Evolutionary conservation across 2,329 filamentous ascomycete species (phyloP), one percentile per base, ranked within the genome.

Genomic region (Epichloe gansuensis): DNA sequence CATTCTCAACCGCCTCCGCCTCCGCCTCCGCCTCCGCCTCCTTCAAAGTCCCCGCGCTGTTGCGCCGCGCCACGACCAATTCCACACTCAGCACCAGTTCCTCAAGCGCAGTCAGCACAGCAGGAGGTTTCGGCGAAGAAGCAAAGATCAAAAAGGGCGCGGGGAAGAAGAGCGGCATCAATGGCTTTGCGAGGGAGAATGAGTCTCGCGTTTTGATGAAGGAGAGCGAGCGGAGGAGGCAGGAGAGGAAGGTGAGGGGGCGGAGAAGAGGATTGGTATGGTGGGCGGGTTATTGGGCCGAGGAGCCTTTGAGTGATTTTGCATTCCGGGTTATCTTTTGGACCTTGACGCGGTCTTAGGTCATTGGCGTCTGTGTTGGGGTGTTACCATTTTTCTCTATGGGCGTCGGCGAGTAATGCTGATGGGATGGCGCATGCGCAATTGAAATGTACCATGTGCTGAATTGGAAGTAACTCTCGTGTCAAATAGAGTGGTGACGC

Each of bases 21-120:
- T 63, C 68, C 5, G 61, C 68, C 3, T 66, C 54, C 57, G 69
- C 72, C 0, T 87, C 68, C 4, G 66, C 54, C 57, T 70, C 72
- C 0, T 87, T 88, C 76, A 83, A 80, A 60, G 79, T 87, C 1
- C 87, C 88, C 0, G 76, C 79, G 0, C 74, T 93, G 21, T 75
- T 93, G 17, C 80, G 87, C 28, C 78, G 86, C 34, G 86, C 86
- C 4, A 91, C 87, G 0, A 85, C 83, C 12, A 83, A 83, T 62
- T 81, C 77, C 11, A 55, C 55, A 28, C 67, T 77, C 15, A 63
- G 75, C 42, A 75, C 69, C 15, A 66, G 63, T 43, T 63, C 63
- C 3, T 64, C 64, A n/a, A 65, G 63, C 0, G 54, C 59, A n/a
- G 60, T 55, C 9, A 42, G 57, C 48, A 62, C 60, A 37, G 62